Evolutionary conservation across 75 land plant genomes (phyloP), one percentile per base, ranked within the genome.

Genomic region (Picea glauca): DNA sequence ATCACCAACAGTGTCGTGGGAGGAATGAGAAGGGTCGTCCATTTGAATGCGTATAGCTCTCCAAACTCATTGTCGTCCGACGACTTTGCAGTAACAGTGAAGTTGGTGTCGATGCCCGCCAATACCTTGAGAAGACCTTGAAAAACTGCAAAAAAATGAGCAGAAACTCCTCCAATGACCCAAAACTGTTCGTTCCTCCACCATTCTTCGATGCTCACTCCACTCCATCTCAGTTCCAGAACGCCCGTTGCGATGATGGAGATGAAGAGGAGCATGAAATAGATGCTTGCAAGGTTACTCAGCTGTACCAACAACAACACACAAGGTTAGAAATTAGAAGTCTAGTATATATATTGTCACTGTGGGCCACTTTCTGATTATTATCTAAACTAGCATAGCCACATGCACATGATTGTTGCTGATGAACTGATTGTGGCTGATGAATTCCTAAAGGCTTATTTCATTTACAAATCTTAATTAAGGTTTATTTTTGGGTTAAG

Each of bases 161-260:
- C 91, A 56, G 92, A 92, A 15, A 90, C 92, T 20, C 94, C 94
- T 59, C 92, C 92, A 50, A 92, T 92, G 21, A 92, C 92, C 94
- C 94, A 92, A 67, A 92, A 92, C 77, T 90, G 94, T 79, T 92
- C 94, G 43, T 92, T 92, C 4, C 94, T 72, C 94, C 94, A 92
- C 83, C 79, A 77, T 23, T 90, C 94, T 35, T 90, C 92, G 46
- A 90, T 90, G 81, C 90, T 82, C 11, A 92, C 92, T n/a, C 91
- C 91, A 40, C 94, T 92, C 94, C 94, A 92, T 23, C 92, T 81
- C 33, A 90, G 85, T 80, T 92, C 94, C 32, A 92, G 92, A 43
- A 92, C 84, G 62, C 88, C 87, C 1, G 92, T 92, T 2, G 64
- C 3, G 20, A 92, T 87, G 79, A 92, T 92, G 78, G 88, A 90